Percentiles rank a stretch among this genome's conserved stretches.
These are phyloP conservation scores for Linnemannia hyalina DNA, from an alignment of 192 early-diverging fungal genomes.

Conservation along the genomic window DNA sequence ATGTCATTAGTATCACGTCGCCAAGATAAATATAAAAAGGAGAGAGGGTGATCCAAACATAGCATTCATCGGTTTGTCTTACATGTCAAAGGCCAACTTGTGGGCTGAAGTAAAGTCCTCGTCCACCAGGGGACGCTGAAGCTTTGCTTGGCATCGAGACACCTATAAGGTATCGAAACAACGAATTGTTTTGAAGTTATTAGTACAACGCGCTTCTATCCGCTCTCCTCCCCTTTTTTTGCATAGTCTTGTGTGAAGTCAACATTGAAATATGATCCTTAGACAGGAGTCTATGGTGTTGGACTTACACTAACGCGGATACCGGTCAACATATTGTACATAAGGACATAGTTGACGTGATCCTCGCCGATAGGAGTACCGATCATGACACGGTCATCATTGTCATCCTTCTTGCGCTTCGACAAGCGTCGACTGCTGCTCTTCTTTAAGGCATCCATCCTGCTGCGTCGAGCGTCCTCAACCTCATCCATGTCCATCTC, in stretches of 20 bases:
- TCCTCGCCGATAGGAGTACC: conserved; percentile 93
- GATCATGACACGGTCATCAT: conserved; percentile 62
- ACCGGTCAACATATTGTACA: conserved; percentile 99
- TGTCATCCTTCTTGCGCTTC: conserved; percentile 58
- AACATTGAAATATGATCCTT: conserved; percentile 1
- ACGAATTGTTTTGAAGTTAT: not conserved
- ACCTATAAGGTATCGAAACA: conserved; percentile 59
- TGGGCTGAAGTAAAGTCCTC: conserved; percentile 91
- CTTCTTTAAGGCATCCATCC: conserved; percentile 53
- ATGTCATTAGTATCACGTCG: not conserved
- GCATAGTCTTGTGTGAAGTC: not conserved
- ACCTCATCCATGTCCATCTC: conserved; percentile 62
- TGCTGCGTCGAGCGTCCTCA: conserved; percentile 42
- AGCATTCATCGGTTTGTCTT: conserved; percentile 32
- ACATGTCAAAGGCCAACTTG: conserved; percentile 97
- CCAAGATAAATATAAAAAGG: not conserved
- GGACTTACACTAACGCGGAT: conserved; percentile 89
- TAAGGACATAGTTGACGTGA: conserved; percentile 96
- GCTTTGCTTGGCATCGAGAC: conserved; percentile 89
- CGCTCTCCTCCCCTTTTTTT: not conserved
- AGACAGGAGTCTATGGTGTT: not conserved
- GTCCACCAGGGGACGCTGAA: conserved; percentile 73
- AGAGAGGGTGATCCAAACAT: not conserved
- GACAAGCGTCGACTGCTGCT: conserved; percentile 59
- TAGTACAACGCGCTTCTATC: not conserved